Conservation (phyloP, 306 rosid genomes). For the Gastrolobium villosum region DNA sequence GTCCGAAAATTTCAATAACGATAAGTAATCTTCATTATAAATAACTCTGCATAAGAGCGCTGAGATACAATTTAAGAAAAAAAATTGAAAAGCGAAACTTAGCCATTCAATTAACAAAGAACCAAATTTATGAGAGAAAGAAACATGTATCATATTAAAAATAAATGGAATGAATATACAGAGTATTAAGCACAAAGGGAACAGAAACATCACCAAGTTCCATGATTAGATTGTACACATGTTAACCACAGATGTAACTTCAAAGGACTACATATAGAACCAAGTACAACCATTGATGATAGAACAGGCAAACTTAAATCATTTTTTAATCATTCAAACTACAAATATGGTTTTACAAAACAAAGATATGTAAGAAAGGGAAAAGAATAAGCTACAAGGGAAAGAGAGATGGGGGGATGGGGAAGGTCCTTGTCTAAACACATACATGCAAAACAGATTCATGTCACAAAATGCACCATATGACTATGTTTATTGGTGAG, state of each 20-base stretch:
- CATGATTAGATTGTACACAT: slow-evolving; percentile 13
- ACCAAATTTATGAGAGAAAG: slow-evolving; percentile 20
- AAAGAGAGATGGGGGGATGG: neutral
- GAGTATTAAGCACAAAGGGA: slow-evolving; percentile 18
- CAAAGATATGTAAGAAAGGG: neutral
- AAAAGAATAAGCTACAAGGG: neutral
- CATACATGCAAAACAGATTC: neutral
- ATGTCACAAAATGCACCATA: slow-evolving; percentile 1
- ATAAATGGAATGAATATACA: neutral
- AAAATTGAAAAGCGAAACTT: neutral
- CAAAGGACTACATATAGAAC: slow-evolving; percentile 25
- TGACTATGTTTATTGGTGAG: slow-evolving; percentile 1
- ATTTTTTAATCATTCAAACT: slow-evolving; percentile 11
- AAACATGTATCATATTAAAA: slow-evolving; percentile 16
- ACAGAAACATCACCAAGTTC: slow-evolving; percentile 7
- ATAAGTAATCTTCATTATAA: slow-evolving; percentile 21
- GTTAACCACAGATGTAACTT: slow-evolving; percentile 13
- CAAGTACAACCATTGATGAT: slow-evolving; percentile 13
- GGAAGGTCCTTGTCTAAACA: neutral
- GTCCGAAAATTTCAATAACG: slow-evolving; percentile 38
- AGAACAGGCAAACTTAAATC: slow-evolving; percentile 21
- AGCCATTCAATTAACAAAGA: slow-evolving; percentile 29
- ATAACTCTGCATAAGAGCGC: slow-evolving; percentile 29
- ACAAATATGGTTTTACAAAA: neutral
- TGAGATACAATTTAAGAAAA: slow-evolving; percentile 3